These are phyloP conservation scores for Colletotrichum simmondsii DNA, from an alignment of 2,329 filamentous ascomycete species.

Conservation along the genomic window DNA sequence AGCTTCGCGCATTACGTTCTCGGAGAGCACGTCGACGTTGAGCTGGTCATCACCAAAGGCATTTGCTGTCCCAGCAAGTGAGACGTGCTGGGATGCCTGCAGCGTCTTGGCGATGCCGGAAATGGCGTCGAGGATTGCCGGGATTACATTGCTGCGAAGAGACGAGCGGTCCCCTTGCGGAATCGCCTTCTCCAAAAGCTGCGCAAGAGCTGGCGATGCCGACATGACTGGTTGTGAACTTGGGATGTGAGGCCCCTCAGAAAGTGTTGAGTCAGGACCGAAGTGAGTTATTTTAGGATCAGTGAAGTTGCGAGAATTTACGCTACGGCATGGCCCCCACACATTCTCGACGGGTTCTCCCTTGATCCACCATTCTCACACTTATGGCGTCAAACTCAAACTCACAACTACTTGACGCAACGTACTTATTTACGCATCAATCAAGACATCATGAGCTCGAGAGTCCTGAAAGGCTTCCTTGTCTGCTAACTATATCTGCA, in stretches of 20 bases:
- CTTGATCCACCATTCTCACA: constrained; percentile 14
- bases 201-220: constrained; percentile 2
- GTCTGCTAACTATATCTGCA: too few relatives aligned
- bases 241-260: not conserved
- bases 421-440: too few relatives aligned
- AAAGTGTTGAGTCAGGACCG: constrained; percentile 22
- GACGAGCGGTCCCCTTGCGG: constrained; percentile 38
- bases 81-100: constrained; percentile 55
- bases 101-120: constrained; percentile 56
- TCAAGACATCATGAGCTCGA: too few relatives aligned
- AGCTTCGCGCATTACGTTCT: constrained; percentile 57
- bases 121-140: constrained; percentile 57
- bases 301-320: constrained; percentile 30
- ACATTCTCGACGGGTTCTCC: not conserved
- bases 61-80: constrained; percentile 61
- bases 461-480: too few relatives aligned
- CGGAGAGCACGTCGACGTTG: constrained; percentile 66
- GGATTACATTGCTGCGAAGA: constrained; percentile 59
- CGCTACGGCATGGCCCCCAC: constrained; percentile 3
- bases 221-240: not conserved
- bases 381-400: not conserved
- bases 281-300: constrained; percentile 30
- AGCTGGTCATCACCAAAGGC: constrained; percentile 69
- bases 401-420: not conserved
- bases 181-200: constrained; percentile 39